Evolutionary conservation across 2,329 filamentous ascomycete genomes (phyloP).

Genomic region (Lasiodiplodia sp.): DNA sequence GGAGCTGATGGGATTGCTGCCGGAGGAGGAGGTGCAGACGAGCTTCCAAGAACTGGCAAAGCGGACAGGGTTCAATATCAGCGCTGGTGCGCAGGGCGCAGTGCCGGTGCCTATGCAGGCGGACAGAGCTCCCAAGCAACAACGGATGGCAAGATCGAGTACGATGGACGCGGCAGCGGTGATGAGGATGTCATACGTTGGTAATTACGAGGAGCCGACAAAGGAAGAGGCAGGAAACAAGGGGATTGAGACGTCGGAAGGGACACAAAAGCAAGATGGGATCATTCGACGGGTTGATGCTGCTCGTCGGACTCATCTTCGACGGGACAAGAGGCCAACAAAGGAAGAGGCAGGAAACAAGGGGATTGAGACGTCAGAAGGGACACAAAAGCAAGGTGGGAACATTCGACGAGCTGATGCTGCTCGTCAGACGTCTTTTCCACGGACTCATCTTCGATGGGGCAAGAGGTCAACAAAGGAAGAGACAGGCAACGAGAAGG

Average conservation of each 20-base stretch:
- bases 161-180: not conserved
- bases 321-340: no score
- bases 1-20: not conserved
- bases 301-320: no score
- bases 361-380: not conserved
- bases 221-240: not conserved
- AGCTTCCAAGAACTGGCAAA: not conserved
- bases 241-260: not conserved
- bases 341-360: not conserved
- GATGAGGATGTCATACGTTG: not conserved
- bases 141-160: not conserved
- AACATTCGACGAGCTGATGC: no score
- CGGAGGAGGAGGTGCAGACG: not conserved
- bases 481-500: no score
- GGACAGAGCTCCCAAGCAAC: not conserved
- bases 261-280: no score
- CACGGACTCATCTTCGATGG: no score
- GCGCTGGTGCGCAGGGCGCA: not conserved
- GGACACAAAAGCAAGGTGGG: no score
- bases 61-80: no score
- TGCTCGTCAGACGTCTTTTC: no score
- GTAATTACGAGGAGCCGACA: not conserved
- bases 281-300: no score
- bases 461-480: no score
- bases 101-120: not conserved